Base-by-base conservation (phyloP, 108 stramenopile species). In the Cylindrotheca fusiformis region DNA sequence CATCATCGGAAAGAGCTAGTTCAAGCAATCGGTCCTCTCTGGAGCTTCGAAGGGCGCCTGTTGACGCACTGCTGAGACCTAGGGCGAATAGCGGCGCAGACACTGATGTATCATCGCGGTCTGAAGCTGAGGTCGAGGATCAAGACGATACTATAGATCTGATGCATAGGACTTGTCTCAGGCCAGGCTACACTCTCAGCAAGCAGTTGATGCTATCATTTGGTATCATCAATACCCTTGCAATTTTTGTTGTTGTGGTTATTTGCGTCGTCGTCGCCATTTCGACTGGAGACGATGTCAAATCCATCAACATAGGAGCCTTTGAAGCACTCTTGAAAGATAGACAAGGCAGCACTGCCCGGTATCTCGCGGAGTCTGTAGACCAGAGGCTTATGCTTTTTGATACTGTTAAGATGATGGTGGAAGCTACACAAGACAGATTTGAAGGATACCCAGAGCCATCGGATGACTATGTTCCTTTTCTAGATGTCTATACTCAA, bases 121-220 rank as follows among this genome's bases (percentile, higher is more conserved):
- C 6, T 10, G 36, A 6, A 41, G 36, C 36, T 6, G 36, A 41
- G 36, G 14, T 6, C 14, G 36, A 41, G 6, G 6, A 10, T 41
- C 10, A 41, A 14, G 36, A 41, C 36, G 36, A 41, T 10, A 10
- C 6, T 14, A 6, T 6, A 6, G 36, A 41, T 41, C 5, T 48
- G 20, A 10, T 41, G 36, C 14, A 41, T 14, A 41, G 14, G 14
- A 41, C 36, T 41, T 77, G 72, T 32, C 63, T 82, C 3, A 63
- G 72, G 20, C 69, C 77, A 12, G 27, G 51, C 17, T 75, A 67
- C 24, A 57, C 77, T n/a, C 58, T 82, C 1, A 48, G 61, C 22
- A 75, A 45, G n/a, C 80, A 82, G 48, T 52, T 82, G 48, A 66
- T 82, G 55, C 60, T 82, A 26, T 58, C 76, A n/a, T 82, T 82